phyloP scores from a whole-genome alignment of 305 asterid species.

The Solanum hybrid region DNA sequence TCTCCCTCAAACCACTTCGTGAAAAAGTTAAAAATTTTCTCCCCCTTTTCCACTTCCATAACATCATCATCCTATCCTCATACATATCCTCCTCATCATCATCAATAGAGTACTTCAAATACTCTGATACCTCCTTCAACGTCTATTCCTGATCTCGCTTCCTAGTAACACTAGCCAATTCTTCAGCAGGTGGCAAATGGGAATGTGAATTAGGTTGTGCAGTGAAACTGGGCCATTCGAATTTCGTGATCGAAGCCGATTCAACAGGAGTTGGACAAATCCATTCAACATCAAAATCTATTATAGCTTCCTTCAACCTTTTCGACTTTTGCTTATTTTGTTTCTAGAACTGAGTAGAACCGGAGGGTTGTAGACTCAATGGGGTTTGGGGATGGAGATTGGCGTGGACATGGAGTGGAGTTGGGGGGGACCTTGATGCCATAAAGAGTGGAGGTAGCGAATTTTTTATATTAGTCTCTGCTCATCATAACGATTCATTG shows the following conservation, averaged over 20 bases:
- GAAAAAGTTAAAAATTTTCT: background rate
- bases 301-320: background rate
- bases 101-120: background rate
- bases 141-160: background rate
- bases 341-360: conserved; percentile 36
- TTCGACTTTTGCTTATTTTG: background rate
- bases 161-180: background rate
- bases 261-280: conserved; percentile 18
- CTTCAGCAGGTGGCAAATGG: background rate
- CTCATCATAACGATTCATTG: conserved; percentile 52
- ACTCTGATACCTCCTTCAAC: background rate
- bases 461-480: conserved; percentile 55
- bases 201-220: background rate
- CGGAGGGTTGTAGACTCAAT: conserved; percentile 19
- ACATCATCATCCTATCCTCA: background rate
- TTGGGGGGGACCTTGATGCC: conserved; percentile 67
- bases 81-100: background rate
- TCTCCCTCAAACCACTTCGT: background rate
- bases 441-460: conserved; percentile 73
- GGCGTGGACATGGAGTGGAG: background rate
- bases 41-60: background rate
- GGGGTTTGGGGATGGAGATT: background rate
- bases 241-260: background rate
- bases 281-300: conserved; percentile 38
- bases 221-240: conserved; percentile 26